A percentile compares a stretch with the other conserved stretches of the same genome.
Evolutionary conservation across 2,329 filamentous ascomycete species (phyloP).

Genomic region (Blastomyces gilchristii): DNA sequence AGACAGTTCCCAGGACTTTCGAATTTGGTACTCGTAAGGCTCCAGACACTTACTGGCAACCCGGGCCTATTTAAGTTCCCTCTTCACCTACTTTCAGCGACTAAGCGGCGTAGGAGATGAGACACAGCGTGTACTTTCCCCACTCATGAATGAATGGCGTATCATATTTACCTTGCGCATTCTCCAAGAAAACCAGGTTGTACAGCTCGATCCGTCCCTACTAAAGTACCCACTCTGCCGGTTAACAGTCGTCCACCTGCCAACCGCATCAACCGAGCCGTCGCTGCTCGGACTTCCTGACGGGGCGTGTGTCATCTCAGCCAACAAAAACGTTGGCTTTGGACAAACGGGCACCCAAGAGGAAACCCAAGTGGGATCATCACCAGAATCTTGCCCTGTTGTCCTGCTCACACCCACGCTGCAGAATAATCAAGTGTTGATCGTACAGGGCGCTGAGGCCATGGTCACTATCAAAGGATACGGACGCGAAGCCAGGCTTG

Average conservation of each 20-base stretch:
- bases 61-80: slow-evolving; percentile 6
- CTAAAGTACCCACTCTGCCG: neutral
- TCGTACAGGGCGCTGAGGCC: slow-evolving; percentile 12
- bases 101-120: neutral
- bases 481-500: slow-evolving; percentile 9
- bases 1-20: slow-evolving; percentile 11
- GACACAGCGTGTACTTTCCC: neutral
- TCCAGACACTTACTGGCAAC: slow-evolving; percentile 8
- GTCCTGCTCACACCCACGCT: slow-evolving; percentile 8
- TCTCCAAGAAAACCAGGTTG: neutral
- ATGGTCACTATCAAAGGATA: slow-evolving; percentile 10
- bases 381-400: slow-evolving; percentile 11
- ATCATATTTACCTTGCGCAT: slow-evolving; percentile 9
- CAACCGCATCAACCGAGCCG: slow-evolving; percentile 7
- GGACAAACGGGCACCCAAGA: slow-evolving; percentile 12
- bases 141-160: slow-evolving; percentile 7
- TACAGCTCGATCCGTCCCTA: slow-evolving; percentile 2
- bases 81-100: slow-evolving; percentile 12
- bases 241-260: slow-evolving; percentile 5
- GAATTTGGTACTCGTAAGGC: slow-evolving; percentile 11
- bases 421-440: slow-evolving; percentile 8
- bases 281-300: slow-evolving; percentile 11
- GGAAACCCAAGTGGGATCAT: slow-evolving; percentile 10
- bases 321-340: slow-evolving; percentile 14
- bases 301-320: slow-evolving; percentile 12